phyloP scores from a whole-genome alignment of 139 green algal species.

The Bryopsis sp. region DNA sequence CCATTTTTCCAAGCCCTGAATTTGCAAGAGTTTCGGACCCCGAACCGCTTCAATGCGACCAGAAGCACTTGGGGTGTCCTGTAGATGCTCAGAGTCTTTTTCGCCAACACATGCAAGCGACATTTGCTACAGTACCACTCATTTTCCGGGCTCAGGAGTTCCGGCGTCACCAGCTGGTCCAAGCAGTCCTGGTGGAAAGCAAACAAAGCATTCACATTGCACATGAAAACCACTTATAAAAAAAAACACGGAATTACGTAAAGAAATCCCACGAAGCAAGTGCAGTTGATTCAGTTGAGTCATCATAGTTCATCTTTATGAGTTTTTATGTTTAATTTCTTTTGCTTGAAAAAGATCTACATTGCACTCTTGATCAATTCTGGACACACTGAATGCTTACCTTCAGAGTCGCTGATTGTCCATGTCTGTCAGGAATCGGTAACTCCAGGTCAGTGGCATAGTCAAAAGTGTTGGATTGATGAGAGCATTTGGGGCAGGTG shows the following conservation, averaged over 20 bases:
- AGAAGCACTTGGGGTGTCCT: conserved; percentile 8
- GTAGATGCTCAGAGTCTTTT: conserved; percentile 3
- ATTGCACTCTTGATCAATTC: no score
- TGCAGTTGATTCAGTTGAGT: no score
- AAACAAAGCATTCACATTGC: no score
- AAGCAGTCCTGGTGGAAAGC: conserved; percentile 17
- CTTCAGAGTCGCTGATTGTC: not conserved
- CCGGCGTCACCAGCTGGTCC: not conserved
- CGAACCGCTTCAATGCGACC: conserved; percentile 11
- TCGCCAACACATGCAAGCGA: not conserved
- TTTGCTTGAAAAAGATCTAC: no score
- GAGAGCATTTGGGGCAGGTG: not conserved
- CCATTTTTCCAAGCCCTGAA: no score
- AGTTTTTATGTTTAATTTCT: no score
- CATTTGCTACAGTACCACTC: conserved; percentile 14
- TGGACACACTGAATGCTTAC: no score
- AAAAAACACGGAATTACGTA: no score
- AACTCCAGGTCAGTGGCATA: conserved; percentile 14
- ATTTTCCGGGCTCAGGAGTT: conserved; percentile 11
- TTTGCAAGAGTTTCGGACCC: no score
- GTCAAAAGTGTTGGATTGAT: conserved; percentile 2
- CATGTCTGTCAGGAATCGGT: conserved; percentile 8
- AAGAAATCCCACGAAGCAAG: no score
- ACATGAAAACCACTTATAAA: no score
- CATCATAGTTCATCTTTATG: no score